phyloP scores from a whole-genome alignment of 1,284 basidiomycete genomes.

The Testicularia cyperi region DNA sequence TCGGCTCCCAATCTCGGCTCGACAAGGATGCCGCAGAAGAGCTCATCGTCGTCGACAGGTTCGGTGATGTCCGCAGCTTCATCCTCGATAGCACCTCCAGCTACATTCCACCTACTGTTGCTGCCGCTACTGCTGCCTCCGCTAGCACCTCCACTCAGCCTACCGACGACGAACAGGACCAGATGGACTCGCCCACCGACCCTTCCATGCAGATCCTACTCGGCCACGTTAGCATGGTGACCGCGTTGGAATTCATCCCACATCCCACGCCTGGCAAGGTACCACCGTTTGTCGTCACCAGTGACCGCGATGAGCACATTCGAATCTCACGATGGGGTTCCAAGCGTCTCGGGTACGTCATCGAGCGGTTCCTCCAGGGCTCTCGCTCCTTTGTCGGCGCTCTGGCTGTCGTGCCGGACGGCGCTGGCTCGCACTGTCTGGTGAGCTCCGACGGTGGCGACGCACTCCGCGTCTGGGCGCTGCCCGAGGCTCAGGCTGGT shows the following conservation, averaged over 20 bases:
- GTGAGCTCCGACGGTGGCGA: slow-evolving; percentile 48
- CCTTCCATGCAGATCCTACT: slow-evolving; percentile 40
- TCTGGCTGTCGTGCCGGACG: slow-evolving; percentile 22
- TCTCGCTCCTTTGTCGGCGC: slow-evolving; percentile 47
- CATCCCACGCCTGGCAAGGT: slow-evolving; percentile 8
- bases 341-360: slow-evolving; percentile 41
- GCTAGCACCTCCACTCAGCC: neutral
- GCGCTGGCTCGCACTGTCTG: slow-evolving; percentile 16
- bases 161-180: slow-evolving; percentile 22
- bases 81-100: slow-evolving; percentile 19
- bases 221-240: slow-evolving; percentile 55
- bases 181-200: slow-evolving; percentile 37
- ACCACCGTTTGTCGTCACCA: slow-evolving; percentile 37
- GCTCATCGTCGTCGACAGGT: slow-evolving; percentile 48
- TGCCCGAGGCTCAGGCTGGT: slow-evolving; percentile 7
- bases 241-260: slow-evolving; percentile 43
- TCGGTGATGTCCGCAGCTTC: slow-evolving; percentile 51
- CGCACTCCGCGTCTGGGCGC: slow-evolving; percentile 36
- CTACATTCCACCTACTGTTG: no score
- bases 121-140: slow-evolving; percentile 5
- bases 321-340: slow-evolving; percentile 56
- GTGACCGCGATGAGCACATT: slow-evolving; percentile 58
- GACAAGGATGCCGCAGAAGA: slow-evolving; percentile 24
- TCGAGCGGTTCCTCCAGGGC: slow-evolving; percentile 50
- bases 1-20: no score